phyloP scores from a whole-genome alignment of 139 green algal species.

The Chlamydomonas sp. region DNA sequence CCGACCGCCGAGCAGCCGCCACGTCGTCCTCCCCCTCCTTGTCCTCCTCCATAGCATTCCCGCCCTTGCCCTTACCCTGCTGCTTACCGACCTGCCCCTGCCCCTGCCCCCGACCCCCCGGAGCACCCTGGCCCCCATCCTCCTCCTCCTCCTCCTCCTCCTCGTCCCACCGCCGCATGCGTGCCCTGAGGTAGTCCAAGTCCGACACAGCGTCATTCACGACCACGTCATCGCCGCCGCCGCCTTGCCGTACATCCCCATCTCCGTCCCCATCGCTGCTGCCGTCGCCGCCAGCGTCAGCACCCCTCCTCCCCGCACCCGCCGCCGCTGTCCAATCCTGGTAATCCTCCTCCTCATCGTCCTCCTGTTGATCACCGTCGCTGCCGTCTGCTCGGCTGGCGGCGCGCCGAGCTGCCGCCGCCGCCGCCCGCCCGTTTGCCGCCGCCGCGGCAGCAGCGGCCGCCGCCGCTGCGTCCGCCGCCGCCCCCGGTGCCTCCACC shows the following conservation, averaged over 20 bases:
- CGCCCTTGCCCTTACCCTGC: conserved; percentile 26
- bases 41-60: conserved; percentile 7
- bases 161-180: conserved; percentile 69
- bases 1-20: background rate
- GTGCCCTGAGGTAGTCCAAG: conserved; percentile 86
- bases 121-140: background rate
- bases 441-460: conserved; percentile 8
- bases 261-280: conserved; percentile 23
- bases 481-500: background rate
- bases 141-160: conserved; percentile 64
- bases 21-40: conserved; percentile 2
- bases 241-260: background rate
- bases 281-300: conserved; percentile 6
- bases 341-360: conserved; percentile 42
- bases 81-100: background rate
- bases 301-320: background rate
- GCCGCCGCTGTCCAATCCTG: conserved; percentile 38
- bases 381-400: background rate
- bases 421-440: background rate
- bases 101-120: background rate
- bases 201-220: conserved; percentile 77
- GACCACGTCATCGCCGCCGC: conserved; percentile 29
- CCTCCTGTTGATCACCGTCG: conserved; percentile 14
- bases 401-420: background rate
- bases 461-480: background rate